These are phyloP conservation scores for Termitomyces sp. DNA, from an alignment of 768 basidiomycete species.

Conservation along the genomic window DNA sequence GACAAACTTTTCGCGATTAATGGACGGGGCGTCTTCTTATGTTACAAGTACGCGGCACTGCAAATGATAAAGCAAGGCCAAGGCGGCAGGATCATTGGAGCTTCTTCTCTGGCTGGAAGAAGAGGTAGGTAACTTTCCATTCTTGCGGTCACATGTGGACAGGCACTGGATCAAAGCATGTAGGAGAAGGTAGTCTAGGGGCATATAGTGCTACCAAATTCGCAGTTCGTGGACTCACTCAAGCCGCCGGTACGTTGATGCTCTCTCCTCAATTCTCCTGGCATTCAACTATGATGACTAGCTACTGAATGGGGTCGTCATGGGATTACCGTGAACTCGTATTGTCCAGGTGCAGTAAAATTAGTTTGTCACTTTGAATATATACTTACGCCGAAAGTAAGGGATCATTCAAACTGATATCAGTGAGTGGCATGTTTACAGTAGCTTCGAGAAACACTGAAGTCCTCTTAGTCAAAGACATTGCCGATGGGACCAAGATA, in stretches of 20 bases:
- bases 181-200: constrained; percentile 6
- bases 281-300: not conserved
- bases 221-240: constrained; percentile 14
- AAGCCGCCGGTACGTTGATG: not conserved
- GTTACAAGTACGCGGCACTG: not conserved
- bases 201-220: constrained; percentile 35
- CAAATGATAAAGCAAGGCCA: not conserved
- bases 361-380: not conserved
- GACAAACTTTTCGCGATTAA: constrained; percentile 24
- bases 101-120: constrained; percentile 27
- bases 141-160: not conserved
- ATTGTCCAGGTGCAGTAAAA: constrained; percentile 17
- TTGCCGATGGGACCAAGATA: not conserved
- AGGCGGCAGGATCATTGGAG: constrained; percentile 17
- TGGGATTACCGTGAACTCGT: constrained; percentile 26
- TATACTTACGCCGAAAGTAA: not conserved
- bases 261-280: not conserved
- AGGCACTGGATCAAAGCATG: not conserved
- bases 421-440: constrained; percentile 1
- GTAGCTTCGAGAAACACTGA: not conserved
- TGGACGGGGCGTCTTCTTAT: constrained; percentile 15
- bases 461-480: constrained; percentile 2
- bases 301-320: constrained; percentile 12
- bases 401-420: constrained; percentile 15
- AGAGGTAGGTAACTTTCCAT: constrained; percentile 24